phyloP scores from a whole-genome alignment of 1,284 basidiomycete species.

The Cystobasidium pallidum region DNA sequence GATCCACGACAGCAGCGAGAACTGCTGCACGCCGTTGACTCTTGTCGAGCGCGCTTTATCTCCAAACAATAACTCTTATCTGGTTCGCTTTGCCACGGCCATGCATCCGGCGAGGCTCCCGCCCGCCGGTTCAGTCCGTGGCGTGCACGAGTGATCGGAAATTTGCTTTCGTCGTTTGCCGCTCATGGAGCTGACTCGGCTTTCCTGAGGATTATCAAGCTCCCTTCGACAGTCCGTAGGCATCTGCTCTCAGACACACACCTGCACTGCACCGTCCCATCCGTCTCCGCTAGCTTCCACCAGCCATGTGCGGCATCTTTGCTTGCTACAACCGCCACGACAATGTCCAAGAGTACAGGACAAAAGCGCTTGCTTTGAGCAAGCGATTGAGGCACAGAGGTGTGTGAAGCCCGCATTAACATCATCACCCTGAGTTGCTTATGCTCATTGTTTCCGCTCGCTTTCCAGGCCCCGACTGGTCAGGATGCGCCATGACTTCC shows the following conservation, averaged over 20 bases:
- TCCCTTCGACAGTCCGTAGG: too few relatives aligned
- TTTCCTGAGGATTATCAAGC: too few relatives aligned
- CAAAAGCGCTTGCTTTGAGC: slow-evolving; percentile 61
- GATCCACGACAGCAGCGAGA: too few relatives aligned
- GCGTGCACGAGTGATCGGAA: background rate
- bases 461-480: slow-evolving; percentile 76
- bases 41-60: too few relatives aligned
- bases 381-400: slow-evolving; percentile 89
- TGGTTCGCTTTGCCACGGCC: background rate
- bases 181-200: background rate
- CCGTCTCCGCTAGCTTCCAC: background rate
- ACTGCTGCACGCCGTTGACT: too few relatives aligned
- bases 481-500: slow-evolving; percentile 83
- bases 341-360: slow-evolving; percentile 69
- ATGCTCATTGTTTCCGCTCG: background rate
- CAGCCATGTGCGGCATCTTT: slow-evolving; percentile 83
- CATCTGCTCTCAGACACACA: background rate
- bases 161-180: slow-evolving; percentile 5
- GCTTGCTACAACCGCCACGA: slow-evolving; percentile 73
- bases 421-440: too few relatives aligned
- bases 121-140: background rate
- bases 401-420: background rate
- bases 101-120: too few relatives aligned
- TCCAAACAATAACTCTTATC: background rate
- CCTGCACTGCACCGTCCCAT: background rate